Conservation (phyloP, 1,284 basidiomycete species). For the Ustilago tritici region DNA sequence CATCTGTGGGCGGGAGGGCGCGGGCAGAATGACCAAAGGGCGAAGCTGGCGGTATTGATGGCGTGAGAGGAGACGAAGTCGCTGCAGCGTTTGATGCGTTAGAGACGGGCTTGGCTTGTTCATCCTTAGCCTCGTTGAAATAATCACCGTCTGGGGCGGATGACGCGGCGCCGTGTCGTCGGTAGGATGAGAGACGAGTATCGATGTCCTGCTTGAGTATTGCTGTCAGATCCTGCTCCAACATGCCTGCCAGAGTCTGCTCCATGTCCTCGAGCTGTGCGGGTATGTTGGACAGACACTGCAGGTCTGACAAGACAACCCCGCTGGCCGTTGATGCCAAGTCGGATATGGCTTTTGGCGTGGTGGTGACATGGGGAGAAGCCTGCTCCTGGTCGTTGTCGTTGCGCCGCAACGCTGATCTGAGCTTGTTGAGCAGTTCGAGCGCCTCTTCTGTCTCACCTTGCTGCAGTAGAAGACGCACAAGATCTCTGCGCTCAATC, state of each 20-base stretch:
- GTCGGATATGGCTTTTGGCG: neutral
- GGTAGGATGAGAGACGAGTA: constrained; percentile 48
- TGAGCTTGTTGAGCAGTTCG: constrained; percentile 55
- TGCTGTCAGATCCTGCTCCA: constrained; percentile 76
- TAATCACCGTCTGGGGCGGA: constrained; percentile 7
- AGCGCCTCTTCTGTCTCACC: constrained; percentile 66
- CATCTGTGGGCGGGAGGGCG: constrained; percentile 20
- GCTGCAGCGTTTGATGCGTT: constrained; percentile 1
- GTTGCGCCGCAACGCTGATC: constrained; percentile 9
- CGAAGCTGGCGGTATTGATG: constrained; percentile 26
- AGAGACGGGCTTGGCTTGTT: too few species aligned
- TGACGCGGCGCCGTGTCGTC: constrained; percentile 7
- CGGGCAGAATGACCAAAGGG: constrained; percentile 27
- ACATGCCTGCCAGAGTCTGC: constrained; percentile 40
- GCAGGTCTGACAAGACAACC: constrained; percentile 24
- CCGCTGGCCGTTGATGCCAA: neutral
- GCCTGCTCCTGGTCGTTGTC: neutral
- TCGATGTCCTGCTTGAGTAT: constrained; percentile 79
- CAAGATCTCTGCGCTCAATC: constrained; percentile 59
- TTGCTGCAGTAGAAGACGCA: constrained; percentile 56
- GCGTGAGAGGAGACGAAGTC: constrained; percentile 13
- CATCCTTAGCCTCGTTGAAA: constrained; percentile 2
- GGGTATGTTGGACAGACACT: constrained; percentile 39
- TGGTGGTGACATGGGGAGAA: neutral
- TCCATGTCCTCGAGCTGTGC: constrained; percentile 60